These are phyloP conservation scores for Pyrenula aspistea DNA, from an alignment of 495 filamentous ascomycete species.

Conservation along the genomic window DNA sequence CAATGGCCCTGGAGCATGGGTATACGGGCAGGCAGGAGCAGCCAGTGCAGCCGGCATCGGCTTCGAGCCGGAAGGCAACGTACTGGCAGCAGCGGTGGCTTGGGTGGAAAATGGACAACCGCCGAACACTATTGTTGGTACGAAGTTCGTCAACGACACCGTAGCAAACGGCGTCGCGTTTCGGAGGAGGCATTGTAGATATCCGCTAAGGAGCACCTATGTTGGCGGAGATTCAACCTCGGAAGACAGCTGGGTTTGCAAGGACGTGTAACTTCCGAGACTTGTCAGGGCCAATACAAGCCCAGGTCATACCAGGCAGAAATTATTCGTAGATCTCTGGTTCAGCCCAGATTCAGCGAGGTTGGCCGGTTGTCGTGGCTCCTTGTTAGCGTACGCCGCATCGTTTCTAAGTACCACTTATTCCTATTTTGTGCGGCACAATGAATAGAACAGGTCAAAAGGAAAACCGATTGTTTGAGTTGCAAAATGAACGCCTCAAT, in stretches of 20 bases:
- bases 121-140: background rate
- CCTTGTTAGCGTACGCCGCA: too few relatives aligned
- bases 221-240: background rate
- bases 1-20: slow-evolving; percentile 9
- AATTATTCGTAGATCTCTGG: too few relatives aligned
- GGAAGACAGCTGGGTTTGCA: background rate
- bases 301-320: too few relatives aligned
- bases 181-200: background rate
- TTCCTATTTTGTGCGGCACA: too few relatives aligned
- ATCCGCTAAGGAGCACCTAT: background rate
- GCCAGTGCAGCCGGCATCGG: background rate
- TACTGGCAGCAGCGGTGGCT: background rate
- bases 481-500: too few relatives aligned
- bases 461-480: too few relatives aligned
- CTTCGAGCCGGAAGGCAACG: background rate
- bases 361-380: too few relatives aligned
- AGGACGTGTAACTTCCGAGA: too few relatives aligned
- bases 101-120: background rate
- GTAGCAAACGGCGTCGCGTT: background rate
- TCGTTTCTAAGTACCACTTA: too few relatives aligned
- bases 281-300: too few relatives aligned
- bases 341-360: too few relatives aligned
- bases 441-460: too few relatives aligned
- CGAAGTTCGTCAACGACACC: background rate
- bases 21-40: background rate